A percentile compares a stretch with the other conserved stretches of the same genome.
Evolutionary conservation across 768 basidiomycete species (phyloP).

Genomic region (Kwoniella pini): DNA sequence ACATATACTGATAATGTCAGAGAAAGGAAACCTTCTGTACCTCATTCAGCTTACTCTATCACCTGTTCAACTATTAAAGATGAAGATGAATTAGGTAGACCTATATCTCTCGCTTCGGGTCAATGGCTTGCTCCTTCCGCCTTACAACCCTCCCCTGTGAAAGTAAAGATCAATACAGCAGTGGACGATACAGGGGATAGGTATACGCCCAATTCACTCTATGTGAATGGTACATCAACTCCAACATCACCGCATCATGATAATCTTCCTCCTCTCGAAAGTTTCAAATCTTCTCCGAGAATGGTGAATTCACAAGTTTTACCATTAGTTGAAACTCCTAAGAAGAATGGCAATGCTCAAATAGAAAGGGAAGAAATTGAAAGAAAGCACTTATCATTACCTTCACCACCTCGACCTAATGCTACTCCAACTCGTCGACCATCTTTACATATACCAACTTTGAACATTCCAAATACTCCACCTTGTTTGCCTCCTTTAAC

Average conservation of each 20-base stretch:
- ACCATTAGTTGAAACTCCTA: not conserved
- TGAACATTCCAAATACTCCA: slow-evolving; percentile 4
- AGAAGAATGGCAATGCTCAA: not conserved
- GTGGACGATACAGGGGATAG: not conserved
- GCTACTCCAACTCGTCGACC: not conserved
- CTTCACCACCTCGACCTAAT: slow-evolving; percentile 1
- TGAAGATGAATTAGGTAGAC: slow-evolving; percentile 6
- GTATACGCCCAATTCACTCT: not conserved
- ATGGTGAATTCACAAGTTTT: not conserved
- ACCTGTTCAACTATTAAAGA: slow-evolving; percentile 5
- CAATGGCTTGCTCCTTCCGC: not conserved
- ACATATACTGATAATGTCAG: not conserved
- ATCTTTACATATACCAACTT: not conserved
- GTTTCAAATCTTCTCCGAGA: slow-evolving; percentile 16
- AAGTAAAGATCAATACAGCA: not conserved
- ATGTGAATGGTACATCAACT: not conserved
- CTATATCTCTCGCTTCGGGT: slow-evolving; percentile 1
- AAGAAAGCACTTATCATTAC: slow-evolving; percentile 6
- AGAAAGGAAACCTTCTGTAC: slow-evolving; percentile 24
- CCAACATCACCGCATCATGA: slow-evolving; percentile 1
- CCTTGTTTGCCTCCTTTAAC: slow-evolving; percentile 8
- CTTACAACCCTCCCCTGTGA: not conserved
- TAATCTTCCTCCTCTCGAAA: slow-evolving; percentile 20
- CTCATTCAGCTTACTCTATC: slow-evolving; percentile 18
- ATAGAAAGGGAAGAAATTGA: not conserved